Percentiles rank a stretch among this genome's conserved stretches.
phyloP scores from a whole-genome alignment of 768 basidiomycete species.

The Rhodotorula taiwanensis region DNA sequence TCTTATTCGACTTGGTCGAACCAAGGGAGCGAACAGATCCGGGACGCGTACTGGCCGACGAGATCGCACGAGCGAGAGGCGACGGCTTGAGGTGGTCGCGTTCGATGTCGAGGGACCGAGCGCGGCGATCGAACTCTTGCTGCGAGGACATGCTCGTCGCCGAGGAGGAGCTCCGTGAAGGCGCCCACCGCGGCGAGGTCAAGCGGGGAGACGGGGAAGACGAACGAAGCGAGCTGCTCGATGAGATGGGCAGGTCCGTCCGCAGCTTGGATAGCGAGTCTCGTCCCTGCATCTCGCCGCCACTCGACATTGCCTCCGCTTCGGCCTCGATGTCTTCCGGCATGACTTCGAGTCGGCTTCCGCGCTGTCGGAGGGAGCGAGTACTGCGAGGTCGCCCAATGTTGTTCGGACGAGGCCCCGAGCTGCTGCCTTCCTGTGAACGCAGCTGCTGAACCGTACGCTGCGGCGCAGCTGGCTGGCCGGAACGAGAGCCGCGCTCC shows the following conservation, averaged over 20 bases:
- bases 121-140: slow-evolving; percentile 6
- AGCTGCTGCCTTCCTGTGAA: not conserved
- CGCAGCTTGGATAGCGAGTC: too few species aligned
- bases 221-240: slow-evolving; percentile 1
- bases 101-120: slow-evolving; percentile 22
- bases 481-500: too few species aligned
- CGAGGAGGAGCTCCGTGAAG: slow-evolving; percentile 3
- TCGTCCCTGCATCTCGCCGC: too few species aligned
- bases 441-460: slow-evolving; percentile 24
- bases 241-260: slow-evolving; percentile 15
- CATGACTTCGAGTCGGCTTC: not conserved
- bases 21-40: too few species aligned
- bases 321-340: slow-evolving; percentile 26
- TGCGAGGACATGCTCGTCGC: not conserved
- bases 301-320: slow-evolving; percentile 2
- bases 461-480: too few species aligned
- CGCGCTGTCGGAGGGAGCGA: slow-evolving; percentile 14
- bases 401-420: too few species aligned
- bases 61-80: slow-evolving; percentile 11
- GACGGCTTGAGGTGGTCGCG: not conserved
- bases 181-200: not conserved
- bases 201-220: not conserved
- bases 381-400: not conserved
- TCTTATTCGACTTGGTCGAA: not conserved
- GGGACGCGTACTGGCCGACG: not conserved